Evolutionary conservation across 305 asterid genomes (phyloP), one percentile per base, ranked within the genome.

Genomic region (Fraxinus latifolia): DNA sequence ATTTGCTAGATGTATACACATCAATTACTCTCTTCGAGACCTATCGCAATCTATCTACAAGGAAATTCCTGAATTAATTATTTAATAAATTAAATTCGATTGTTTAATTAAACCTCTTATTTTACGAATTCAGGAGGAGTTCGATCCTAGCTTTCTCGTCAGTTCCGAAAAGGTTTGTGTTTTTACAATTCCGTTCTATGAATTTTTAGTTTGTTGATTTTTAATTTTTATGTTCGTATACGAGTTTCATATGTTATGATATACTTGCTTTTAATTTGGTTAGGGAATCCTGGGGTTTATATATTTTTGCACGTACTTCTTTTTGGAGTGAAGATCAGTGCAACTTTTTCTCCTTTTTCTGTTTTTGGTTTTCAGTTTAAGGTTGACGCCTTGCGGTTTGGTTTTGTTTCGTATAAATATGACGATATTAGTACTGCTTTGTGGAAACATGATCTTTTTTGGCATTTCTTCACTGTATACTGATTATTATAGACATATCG

Each of bases 251-350:
- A 23, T 33, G 0, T 36, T 33, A 15, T 32, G 34, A 27, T 72
- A 47, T 73, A 23, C 39, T 80, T 73, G 78, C 17, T 60, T 53
- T 75, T 1, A 23, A 80, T 55, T 86, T 33, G 17, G 32, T 32
- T 75, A 3, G 47, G 84, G 33, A 76, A 23, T 79, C 77, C 75
- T 82, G 80, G 82, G 89, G 88, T 85, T 88, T 84, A 79, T 76
- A 23, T 78, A 50, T 65, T 53, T 11, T 29, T 67, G 36, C 74
- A 60, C 79, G 15, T 65, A 68, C 25, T 82, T 55, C 3, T 42
- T 55, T 77, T 70, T 29, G 37, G 8, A 67, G 74, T 12, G 37
- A 67, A 67, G 36, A 29, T 27, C 74, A 27, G 8, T 25, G 21
- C 74, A 34, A 44, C 36, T 36, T 67, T 79, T 76, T 9, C 19